Percentiles rank a stretch among this genome's conserved stretches.
phyloP scores from a whole-genome alignment of 371 early-diverging fungal species.

The Actinomortierella wolfii region DNA sequence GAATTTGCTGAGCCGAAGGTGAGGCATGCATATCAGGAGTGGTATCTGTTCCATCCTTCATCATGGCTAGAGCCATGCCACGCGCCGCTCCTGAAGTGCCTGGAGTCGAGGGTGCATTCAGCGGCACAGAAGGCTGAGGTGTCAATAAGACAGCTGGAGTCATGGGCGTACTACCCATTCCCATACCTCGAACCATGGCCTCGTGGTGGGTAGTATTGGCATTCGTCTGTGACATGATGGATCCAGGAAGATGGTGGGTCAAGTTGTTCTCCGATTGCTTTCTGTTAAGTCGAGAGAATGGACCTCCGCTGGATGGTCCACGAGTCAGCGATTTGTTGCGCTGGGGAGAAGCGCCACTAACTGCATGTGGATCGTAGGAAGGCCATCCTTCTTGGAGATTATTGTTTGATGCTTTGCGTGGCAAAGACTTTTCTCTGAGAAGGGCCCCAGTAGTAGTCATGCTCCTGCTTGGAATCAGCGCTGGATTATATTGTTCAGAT shows the following conservation, averaged over 20 bases:
- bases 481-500: too few species aligned
- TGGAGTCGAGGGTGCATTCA: background rate
- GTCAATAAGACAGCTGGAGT: slow-evolving; percentile 38
- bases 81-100: slow-evolving; percentile 12
- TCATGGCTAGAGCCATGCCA: slow-evolving; percentile 38
- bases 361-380: too few species aligned
- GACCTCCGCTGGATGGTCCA: slow-evolving; percentile 18
- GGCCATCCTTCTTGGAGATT: too few species aligned
- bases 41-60: slow-evolving; percentile 29
- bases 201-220: slow-evolving; percentile 30
- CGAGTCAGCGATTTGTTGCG: slow-evolving; percentile 41
- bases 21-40: slow-evolving; percentile 9
- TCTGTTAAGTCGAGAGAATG: slow-evolving; percentile 8
- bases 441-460: too few species aligned
- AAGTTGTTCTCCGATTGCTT: too few species aligned
- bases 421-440: too few species aligned
- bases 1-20: slow-evolving; percentile 21
- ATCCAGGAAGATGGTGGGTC: too few species aligned
- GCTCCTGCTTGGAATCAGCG: too few species aligned
- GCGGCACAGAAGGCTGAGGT: slow-evolving; percentile 38
- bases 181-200: slow-evolving; percentile 46
- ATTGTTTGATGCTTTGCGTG: too few species aligned
- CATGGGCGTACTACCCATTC: slow-evolving; percentile 38
- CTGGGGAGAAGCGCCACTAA: slow-evolving; percentile 1
- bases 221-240: slow-evolving; percentile 14